A percentile compares a stretch with the other conserved stretches of the same genome.
Evolutionary conservation across 495 filamentous ascomycete species (phyloP).

Genomic region (Tuber umbilicatum): DNA sequence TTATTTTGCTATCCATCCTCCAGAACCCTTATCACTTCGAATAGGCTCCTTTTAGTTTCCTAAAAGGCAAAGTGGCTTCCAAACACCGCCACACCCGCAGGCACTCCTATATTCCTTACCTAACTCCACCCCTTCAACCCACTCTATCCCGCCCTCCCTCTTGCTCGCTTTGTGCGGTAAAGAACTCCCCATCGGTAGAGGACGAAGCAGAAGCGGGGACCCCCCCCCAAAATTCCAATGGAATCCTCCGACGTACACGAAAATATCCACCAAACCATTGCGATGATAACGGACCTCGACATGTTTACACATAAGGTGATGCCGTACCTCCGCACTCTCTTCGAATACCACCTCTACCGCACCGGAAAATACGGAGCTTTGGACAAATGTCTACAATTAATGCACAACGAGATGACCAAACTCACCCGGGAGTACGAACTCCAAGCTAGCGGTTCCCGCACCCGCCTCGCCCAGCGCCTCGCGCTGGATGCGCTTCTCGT

Average conservation of each 20-base stretch:
- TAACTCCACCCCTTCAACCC: neutral
- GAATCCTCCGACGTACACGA: neutral
- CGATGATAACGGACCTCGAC: neutral
- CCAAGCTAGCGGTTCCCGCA: neutral
- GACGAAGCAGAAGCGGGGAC: neutral
- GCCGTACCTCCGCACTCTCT: neutral
- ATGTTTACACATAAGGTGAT: neutral
- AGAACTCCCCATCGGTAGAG: neutral
- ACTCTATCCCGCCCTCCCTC: neutral
- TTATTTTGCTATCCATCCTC: neutral
- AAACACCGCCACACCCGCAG: neutral
- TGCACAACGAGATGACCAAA: neutral
- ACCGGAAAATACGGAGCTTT: neutral
- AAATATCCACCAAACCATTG: neutral
- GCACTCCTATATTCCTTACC: neutral
- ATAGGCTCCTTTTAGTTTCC: neutral
- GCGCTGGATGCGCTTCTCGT: neutral
- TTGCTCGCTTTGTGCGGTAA: neutral
- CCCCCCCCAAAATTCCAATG: neutral
- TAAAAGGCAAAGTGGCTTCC: neutral
- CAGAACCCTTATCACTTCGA: neutral
- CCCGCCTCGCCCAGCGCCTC: neutral
- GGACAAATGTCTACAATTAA: neutral
- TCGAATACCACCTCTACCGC: conserved; percentile 3
- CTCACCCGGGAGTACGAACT: neutral